phyloP scores from a whole-genome alignment of 495 filamentous ascomycete species.

The Paragyromitra xinjiangensis region DNA sequence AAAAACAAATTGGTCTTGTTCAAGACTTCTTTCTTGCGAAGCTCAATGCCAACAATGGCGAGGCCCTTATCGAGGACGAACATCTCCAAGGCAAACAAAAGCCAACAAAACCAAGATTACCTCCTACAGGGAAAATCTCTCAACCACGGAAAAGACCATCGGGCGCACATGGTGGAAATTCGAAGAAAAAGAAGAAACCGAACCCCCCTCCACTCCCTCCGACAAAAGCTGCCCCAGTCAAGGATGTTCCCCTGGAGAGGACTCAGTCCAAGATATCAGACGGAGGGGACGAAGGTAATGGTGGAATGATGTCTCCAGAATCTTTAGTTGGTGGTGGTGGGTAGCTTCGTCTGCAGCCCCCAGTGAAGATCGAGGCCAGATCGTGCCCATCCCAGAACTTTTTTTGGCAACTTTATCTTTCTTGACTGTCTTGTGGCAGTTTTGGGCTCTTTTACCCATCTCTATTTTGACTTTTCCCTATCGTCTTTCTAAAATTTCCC shows the following conservation, averaged over 20 bases:
- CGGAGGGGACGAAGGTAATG: conserved; percentile 66
- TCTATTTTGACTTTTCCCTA: conserved; percentile 17
- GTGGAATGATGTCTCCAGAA: conserved; percentile 74
- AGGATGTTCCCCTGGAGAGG: conserved; percentile 48
- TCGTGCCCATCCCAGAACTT: conserved; percentile 4
- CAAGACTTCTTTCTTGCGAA: conserved; percentile 90
- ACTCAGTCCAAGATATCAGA: conserved; percentile 59
- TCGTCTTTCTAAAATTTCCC: not conserved
- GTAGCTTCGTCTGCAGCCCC: conserved; percentile 19
- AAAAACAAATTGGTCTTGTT: conserved; percentile 81
- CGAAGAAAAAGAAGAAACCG: conserved; percentile 73
- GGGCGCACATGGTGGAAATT: conserved; percentile 75
- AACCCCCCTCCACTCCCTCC: conserved; percentile 44
- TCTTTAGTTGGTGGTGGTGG: conserved; percentile 62
- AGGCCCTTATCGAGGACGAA: conserved; percentile 90
- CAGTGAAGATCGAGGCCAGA: not conserved
- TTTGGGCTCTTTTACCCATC: conserved; percentile 20
- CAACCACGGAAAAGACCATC: conserved; percentile 87
- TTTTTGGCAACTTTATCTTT: conserved; percentile 1
- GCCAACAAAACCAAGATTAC: conserved; percentile 88
- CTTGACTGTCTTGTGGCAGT: conserved; percentile 2
- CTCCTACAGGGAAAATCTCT: conserved; percentile 93
- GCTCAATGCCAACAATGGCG: conserved; percentile 83
- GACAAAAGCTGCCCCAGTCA: conserved; percentile 42
- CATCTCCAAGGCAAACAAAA: conserved; percentile 92